Percentiles rank a stretch among this genome's conserved stretches.
phyloP scores from a whole-genome alignment of 805 yeast genomes.

The Pichia manshurica region DNA sequence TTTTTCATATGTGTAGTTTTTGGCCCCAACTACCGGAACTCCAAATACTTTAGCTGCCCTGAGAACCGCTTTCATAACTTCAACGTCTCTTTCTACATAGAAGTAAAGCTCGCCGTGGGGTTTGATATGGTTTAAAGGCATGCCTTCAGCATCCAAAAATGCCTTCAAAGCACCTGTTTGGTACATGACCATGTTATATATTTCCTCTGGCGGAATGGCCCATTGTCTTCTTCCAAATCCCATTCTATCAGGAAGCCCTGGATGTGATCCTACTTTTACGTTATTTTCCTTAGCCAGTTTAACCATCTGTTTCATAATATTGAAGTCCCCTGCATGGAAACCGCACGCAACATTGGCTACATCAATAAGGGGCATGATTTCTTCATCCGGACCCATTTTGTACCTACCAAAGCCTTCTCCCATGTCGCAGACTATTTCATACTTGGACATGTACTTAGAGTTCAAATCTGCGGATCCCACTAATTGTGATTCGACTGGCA shows the following conservation, averaged over 20 bases:
- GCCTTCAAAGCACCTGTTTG: constrained; percentile 37
- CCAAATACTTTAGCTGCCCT: constrained; percentile 32
- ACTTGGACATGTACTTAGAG: constrained; percentile 22
- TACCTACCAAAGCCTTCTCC: constrained; percentile 36
- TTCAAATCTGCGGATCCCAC: constrained; percentile 19
- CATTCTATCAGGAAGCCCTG: constrained; percentile 35
- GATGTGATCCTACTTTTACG: constrained; percentile 37
- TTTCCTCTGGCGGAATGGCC: constrained; percentile 34
- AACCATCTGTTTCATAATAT: constrained; percentile 33
- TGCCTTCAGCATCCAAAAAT: constrained; percentile 32
- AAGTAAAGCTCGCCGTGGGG: constrained; percentile 38
- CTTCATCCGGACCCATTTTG: constrained; percentile 36
- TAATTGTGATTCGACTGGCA: constrained; percentile 1
- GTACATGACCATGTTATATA: constrained; percentile 32
- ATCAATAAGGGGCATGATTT: constrained; percentile 36
- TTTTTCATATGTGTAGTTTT: constrained; percentile 27
- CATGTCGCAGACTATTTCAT: constrained; percentile 33
- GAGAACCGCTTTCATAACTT: constrained; percentile 32
- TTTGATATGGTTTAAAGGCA: constrained; percentile 31
- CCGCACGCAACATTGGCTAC: constrained; percentile 39
- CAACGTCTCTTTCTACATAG: constrained; percentile 33
- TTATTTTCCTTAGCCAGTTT: constrained; percentile 30
- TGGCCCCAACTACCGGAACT: constrained; percentile 36
- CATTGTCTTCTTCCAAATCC: constrained; percentile 37
- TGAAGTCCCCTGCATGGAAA: constrained; percentile 37